Percentiles rank a stretch among this genome's conserved stretches.
phyloP scores from a whole-genome alignment of 1,284 basidiomycete genomes.

The Trichosporon coremiiforme region DNA sequence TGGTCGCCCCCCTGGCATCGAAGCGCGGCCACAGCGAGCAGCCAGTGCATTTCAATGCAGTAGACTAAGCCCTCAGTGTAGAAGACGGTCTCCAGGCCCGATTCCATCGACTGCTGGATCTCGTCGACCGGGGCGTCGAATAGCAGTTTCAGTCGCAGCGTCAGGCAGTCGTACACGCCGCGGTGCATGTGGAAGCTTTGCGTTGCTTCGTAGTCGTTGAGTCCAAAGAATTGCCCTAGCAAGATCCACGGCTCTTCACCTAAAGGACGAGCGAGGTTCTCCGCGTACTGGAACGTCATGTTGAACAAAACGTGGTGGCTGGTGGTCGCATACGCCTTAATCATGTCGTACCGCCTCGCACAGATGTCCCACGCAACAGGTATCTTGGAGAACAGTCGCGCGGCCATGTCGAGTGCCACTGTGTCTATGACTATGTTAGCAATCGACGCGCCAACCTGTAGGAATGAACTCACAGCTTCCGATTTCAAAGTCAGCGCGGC shows the following conservation, averaged over 20 bases:
- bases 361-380: constrained; percentile 27
- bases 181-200: constrained; percentile 29
- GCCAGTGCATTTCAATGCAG: constrained; percentile 36
- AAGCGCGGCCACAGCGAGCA: constrained; percentile 29
- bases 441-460: too few relatives aligned
- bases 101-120: constrained; percentile 20
- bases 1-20: constrained; percentile 21
- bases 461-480: constrained; percentile 32
- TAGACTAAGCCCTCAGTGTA: constrained; percentile 28
- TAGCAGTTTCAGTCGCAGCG: constrained; percentile 37
- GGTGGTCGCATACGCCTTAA: constrained; percentile 33
- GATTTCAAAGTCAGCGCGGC: constrained; percentile 39
- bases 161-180: constrained; percentile 28
- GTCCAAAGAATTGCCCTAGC: constrained; percentile 32
- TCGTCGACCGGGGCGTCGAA: constrained; percentile 39
- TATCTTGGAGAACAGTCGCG: constrained; percentile 25
- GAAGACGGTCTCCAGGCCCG: neutral
- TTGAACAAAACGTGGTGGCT: constrained; percentile 31
- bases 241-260: constrained; percentile 33
- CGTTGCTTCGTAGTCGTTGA: constrained; percentile 27
- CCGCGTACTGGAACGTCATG: constrained; percentile 36
- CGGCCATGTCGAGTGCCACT: constrained; percentile 33
- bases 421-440: constrained; percentile 30
- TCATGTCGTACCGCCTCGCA: constrained; percentile 29
- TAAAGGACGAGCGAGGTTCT: constrained; percentile 25